Evolutionary conservation across 345 rosid genomes (phyloP).

Genomic region (Pugionium dolabratum): DNA sequence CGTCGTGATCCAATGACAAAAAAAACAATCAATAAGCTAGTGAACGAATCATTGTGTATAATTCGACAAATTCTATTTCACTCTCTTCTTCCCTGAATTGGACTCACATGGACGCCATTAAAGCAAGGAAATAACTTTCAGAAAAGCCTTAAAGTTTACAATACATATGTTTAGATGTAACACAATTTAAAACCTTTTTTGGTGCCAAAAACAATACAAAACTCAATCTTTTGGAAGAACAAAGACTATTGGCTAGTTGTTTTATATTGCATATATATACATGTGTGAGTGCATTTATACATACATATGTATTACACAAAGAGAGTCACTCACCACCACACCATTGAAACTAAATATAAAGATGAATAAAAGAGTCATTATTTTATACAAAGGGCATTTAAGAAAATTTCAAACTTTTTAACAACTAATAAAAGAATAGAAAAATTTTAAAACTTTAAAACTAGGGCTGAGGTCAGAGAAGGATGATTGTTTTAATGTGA

Average conservation of each 20-base stretch:
- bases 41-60: conserved; percentile 34
- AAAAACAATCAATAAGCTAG: background rate
- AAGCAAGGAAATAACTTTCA: conserved; percentile 32
- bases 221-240: conserved; percentile 25
- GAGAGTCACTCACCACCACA: conserved; percentile 7
- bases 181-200: conserved; percentile 10
- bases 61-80: background rate
- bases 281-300: too few species aligned
- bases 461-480: conserved; percentile 45
- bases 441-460: background rate
- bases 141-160: conserved; percentile 33
- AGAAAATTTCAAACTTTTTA: conserved; percentile 36
- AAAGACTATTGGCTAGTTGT: conserved; percentile 27
- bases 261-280: background rate
- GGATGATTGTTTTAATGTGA: conserved; percentile 28
- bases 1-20: too few species aligned
- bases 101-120: conserved; percentile 42
- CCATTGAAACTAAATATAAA: conserved; percentile 21
- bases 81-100: conserved; percentile 26
- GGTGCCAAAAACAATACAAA: conserved; percentile 38
- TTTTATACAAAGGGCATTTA: conserved; percentile 17
- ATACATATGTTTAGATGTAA: conserved; percentile 20
- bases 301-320: background rate
- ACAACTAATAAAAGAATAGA: conserved; percentile 4
- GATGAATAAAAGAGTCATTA: conserved; percentile 2